These are phyloP conservation scores for Metschnikowia dekortorum DNA, from an alignment of 805 yeast species.

Conservation along the genomic window DNA sequence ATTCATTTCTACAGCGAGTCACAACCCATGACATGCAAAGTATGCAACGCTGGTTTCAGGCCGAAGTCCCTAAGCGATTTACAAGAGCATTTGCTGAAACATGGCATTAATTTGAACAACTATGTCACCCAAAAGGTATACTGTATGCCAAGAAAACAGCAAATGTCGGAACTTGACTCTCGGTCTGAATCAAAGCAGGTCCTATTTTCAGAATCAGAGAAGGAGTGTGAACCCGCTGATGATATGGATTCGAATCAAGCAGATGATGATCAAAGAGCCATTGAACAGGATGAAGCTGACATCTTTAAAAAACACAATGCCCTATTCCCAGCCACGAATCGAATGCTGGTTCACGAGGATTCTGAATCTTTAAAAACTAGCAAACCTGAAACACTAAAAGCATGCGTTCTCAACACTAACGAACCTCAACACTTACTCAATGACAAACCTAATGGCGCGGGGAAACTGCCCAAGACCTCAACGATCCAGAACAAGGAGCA, in stretches of 20 bases:
- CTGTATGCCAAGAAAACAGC: neutral
- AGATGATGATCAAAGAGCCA: neutral
- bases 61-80: neutral
- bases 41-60: neutral
- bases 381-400: neutral
- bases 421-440: neutral
- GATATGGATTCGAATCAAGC: neutral
- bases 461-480: neutral
- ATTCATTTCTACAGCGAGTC: neutral
- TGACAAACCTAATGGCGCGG: neutral
- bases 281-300: neutral
- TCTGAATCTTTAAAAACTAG: neutral
- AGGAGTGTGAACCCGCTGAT: neutral
- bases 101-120: slow-evolving; percentile 6
- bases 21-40: neutral
- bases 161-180: neutral
- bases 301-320: neutral
- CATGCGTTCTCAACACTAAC: neutral
- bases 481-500: neutral
- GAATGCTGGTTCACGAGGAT: neutral
- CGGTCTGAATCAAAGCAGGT: neutral
- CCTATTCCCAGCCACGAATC: neutral
- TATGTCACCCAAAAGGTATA: neutral
- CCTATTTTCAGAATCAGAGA: neutral
- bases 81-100: slow-evolving; percentile 5